Percentiles rank a stretch among this genome's conserved stretches.
Conservation (phyloP, 2,329 filamentous ascomycete species). For the Fusarium mangiferae region DNA sequence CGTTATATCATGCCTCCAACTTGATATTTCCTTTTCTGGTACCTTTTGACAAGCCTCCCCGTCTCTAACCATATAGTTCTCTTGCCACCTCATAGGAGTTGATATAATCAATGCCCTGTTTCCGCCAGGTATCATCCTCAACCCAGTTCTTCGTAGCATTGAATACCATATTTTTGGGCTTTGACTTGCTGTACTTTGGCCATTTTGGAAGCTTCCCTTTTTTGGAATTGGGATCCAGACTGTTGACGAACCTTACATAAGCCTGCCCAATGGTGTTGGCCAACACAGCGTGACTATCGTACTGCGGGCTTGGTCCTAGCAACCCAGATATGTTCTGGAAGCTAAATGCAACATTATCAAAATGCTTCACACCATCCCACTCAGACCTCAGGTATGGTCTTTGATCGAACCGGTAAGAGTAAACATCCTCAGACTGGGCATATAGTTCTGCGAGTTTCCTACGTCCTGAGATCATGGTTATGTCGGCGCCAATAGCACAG, state of each 20-base stretch:
- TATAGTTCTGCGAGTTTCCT: slow-evolving; percentile 58
- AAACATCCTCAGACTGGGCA: slow-evolving; percentile 50
- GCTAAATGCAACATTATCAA: slow-evolving; percentile 61
- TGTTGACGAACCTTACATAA: slow-evolving; percentile 57
- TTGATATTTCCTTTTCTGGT: not conserved
- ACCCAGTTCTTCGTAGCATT: slow-evolving; percentile 56
- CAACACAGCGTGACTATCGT: slow-evolving; percentile 50
- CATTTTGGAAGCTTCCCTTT: slow-evolving; percentile 50
- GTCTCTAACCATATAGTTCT: slow-evolving; percentile 35
- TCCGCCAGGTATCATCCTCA: slow-evolving; percentile 59
- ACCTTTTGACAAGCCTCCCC: not conserved
- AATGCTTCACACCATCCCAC: slow-evolving; percentile 57
- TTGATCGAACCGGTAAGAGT: slow-evolving; percentile 62
- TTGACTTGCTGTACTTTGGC: slow-evolving; percentile 52
- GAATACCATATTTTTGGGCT: slow-evolving; percentile 57
- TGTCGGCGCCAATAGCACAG: slow-evolving; percentile 57
- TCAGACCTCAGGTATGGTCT: slow-evolving; percentile 53
- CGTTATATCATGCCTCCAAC: not conserved
- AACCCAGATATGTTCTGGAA: slow-evolving; percentile 62
- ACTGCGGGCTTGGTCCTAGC: slow-evolving; percentile 57
- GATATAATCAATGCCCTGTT: slow-evolving; percentile 54
- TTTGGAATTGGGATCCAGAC: slow-evolving; percentile 54
- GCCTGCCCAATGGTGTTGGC: slow-evolving; percentile 53
- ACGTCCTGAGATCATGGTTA: slow-evolving; percentile 60
- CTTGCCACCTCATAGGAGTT: slow-evolving; percentile 39